Evolutionary conservation across 257 asterid species (phyloP), one percentile per base, ranked within the genome.

Genomic region (Penstemon davidsonii): DNA sequence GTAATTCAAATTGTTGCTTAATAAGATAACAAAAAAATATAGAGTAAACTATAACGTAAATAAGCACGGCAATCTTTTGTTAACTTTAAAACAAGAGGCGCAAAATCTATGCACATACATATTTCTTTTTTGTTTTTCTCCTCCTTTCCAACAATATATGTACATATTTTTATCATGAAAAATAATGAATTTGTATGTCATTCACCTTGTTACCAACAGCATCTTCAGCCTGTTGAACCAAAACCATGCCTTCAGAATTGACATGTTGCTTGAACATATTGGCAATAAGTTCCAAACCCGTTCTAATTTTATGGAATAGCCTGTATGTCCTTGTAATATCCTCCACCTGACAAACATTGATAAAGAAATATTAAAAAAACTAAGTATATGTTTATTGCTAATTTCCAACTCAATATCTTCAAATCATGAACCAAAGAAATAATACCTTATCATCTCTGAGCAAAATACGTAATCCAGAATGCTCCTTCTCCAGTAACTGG

Each of bases 301-400:
- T 62, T 0, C 75, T 71, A 55, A 78, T 71, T 53, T 68, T 72
- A 43, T 60, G 64, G 74, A 79, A 85, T 39, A 87, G 82, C 65
- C 91, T 83, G 56, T 81, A 79, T 85, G 85, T 85, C 67, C 89
- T 75, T 39, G 91, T 81, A 36, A 87, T 72, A 71, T 87, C 95
- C 4, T 81, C 91, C 47, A 78, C 80, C 90, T 81, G 73, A 46
- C 33, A 25, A 25, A 25, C 33, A 71, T 18, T 60, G 54, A 46
- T 37, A 19, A 6, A 62, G 71, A 41, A 67, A 57, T 51, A 57
- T 41, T 54, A 5, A 33, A 11, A 42, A 41, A n/a, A 62, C 56
- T 38, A 37, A 45, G 19, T 60, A 58, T 47, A 12, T 62, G n/a
- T 25, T 55, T 19, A 5, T 12, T 43, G 11, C 52, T 45, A 11